Conservation (phyloP, 345 rosid species). For the Salix exigua region DNA sequence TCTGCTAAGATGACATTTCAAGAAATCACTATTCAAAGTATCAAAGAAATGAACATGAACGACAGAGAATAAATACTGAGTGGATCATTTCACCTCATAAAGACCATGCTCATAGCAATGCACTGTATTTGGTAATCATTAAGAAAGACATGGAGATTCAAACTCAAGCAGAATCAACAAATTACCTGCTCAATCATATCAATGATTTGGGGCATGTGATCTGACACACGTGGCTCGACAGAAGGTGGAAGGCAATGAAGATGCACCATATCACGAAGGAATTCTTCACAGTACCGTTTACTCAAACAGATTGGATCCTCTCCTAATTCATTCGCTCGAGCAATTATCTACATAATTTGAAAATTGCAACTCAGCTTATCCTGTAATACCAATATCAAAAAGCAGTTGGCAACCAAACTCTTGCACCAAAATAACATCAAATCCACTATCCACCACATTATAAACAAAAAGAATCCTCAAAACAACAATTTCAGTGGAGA, state of each 20-base stretch:
- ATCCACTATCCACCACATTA: background rate
- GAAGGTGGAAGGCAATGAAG: slow-evolving; percentile 84
- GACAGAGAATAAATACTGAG: background rate
- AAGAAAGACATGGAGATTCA: background rate
- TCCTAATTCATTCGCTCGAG: slow-evolving; percentile 78
- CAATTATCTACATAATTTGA: slow-evolving; percentile 67
- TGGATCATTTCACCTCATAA: background rate
- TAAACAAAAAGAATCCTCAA: background rate
- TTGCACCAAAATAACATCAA: slow-evolving; percentile 3
- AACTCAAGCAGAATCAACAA: background rate
- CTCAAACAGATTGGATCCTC: slow-evolving; percentile 92
- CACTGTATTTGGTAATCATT: background rate
- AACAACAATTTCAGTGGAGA: too few species aligned
- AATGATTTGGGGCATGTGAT: slow-evolving; percentile 85
- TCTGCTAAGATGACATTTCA: slow-evolving; percentile 41
- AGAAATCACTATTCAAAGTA: slow-evolving; percentile 6
- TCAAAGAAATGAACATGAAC: background rate
- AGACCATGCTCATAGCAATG: background rate
- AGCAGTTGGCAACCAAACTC: slow-evolving; percentile 36
- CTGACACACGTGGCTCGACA: slow-evolving; percentile 82
- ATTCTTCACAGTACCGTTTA: slow-evolving; percentile 75
- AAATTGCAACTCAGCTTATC: slow-evolving; percentile 47
- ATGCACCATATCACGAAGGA: slow-evolving; percentile 63
- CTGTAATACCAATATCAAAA: slow-evolving; percentile 39
- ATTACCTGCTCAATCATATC: slow-evolving; percentile 82